Evolutionary conservation across 495 filamentous ascomycete genomes (phyloP), one percentile per base, ranked within the genome.

Genomic region (Podospora fimiseda): DNA sequence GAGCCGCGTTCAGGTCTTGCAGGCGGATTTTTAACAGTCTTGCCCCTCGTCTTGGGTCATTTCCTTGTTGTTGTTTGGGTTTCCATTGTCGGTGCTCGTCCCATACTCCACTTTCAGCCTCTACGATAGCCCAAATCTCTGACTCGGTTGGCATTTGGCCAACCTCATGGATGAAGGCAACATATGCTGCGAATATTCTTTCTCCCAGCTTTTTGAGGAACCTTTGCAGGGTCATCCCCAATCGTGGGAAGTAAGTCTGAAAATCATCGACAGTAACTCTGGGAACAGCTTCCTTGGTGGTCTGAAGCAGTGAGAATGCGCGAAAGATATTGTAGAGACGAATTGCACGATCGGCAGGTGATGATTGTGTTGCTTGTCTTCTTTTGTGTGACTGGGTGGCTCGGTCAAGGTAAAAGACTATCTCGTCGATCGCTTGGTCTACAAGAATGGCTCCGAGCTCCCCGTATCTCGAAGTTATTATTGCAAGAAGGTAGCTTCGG

Each of bases 321-420:
- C 58, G 27, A 8, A 54, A 20, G 14, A 57, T 33, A 33, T 49
- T 60, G 3, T 50, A 41, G 2, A 40, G 14, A 24, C 23, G 23
- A n/a, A 37, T 24, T 23, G 36, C 51, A 27, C 16, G 22, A 21
- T 27, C 18, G n/a, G 33, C 42, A 8, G 47, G 44, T 13, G 22
- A 0, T 9, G 24, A 33, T 40, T 18, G 37, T 7, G 14, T 16
- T 2, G 22, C 44, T 23, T 38, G 27, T 37, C 41, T 38, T 15
- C 53, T 48, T 2, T 1, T 21, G 23, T 50, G 47, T 27, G 21
- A 57, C 36, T 54, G 3, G 8, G 58, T 60, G 16, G 58, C 58
- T 37, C 48, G 48, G 20, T 60, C 58, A 16, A 57, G 41, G 42
- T 57, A 52, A 24, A 60, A 57, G n/a, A 60, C 27, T 6, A 27